These are phyloP conservation scores for Fusarium liriodendri DNA, from an alignment of 2,329 filamentous ascomycete genomes.

Conservation along the genomic window DNA sequence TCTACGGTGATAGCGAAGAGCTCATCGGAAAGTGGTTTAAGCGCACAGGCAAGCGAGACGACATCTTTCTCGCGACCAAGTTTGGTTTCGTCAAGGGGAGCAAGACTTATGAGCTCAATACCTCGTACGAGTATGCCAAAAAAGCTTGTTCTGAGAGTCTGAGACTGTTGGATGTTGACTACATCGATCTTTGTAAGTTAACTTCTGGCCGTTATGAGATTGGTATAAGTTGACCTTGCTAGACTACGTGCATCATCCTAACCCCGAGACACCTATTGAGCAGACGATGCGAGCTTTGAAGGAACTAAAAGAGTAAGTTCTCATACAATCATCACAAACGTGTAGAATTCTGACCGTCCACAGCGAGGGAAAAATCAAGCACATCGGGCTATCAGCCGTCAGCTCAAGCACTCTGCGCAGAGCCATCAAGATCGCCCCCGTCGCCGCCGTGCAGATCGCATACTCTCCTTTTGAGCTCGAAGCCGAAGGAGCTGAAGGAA, in stretches of 20 bases:
- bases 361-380: constrained; percentile 64
- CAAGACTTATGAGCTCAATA: constrained; percentile 4
- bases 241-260: constrained; percentile 59
- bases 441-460: constrained; percentile 65
- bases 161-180: constrained; percentile 51
- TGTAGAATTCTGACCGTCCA: neutral
- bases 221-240: neutral
- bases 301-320: constrained; percentile 50
- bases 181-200: constrained; percentile 59
- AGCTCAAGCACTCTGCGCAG: constrained; percentile 60
- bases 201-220: neutral
- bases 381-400: constrained; percentile 63
- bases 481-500: constrained; percentile 62
- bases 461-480: constrained; percentile 66
- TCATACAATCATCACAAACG: neutral
- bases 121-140: constrained; percentile 10
- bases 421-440: constrained; percentile 60
- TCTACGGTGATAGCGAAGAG: constrained; percentile 60
- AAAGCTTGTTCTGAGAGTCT: constrained; percentile 49
- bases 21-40: constrained; percentile 59
- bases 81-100: constrained; percentile 37
- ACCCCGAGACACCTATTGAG: constrained; percentile 56
- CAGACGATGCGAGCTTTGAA: constrained; percentile 61
- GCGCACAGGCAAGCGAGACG: constrained; percentile 54
- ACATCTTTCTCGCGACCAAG: constrained; percentile 58